Evolutionary conservation across 169 alveolate species (phyloP).

Genomic region (Eimeria nieschulzi): DNA sequence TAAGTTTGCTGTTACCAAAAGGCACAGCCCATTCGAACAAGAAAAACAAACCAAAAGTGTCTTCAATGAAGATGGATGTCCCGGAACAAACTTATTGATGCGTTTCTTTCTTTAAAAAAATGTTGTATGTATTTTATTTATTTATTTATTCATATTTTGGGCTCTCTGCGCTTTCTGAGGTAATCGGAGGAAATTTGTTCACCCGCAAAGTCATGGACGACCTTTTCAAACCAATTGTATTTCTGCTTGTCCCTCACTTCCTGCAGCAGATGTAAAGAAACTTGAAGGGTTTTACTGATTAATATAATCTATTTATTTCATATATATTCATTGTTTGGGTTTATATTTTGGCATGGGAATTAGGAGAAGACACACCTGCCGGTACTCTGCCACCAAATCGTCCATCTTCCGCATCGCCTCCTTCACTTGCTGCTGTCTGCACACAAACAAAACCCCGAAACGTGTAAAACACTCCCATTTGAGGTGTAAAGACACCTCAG

Average conservation of each 20-base stretch:
- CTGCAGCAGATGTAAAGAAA: background rate
- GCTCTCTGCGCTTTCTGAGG: conserved; percentile 83
- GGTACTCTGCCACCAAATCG: conserved; percentile 75
- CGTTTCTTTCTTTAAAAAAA: background rate
- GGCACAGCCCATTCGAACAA: background rate
- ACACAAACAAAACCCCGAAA: background rate
- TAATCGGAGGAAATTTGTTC: conserved; percentile 87
- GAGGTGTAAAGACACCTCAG: background rate
- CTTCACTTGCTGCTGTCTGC: conserved; percentile 72
- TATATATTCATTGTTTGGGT: background rate
- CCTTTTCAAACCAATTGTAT: conserved; percentile 84
- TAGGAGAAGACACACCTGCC: conserved; percentile 41
- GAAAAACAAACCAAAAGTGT: background rate
- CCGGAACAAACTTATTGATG: background rate
- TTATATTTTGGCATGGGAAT: no score
- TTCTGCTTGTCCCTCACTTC: conserved; percentile 79
- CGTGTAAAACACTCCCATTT: background rate
- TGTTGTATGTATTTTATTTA: background rate
- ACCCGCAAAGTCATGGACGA: conserved; percentile 85
- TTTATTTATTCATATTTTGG: conserved; percentile 55
- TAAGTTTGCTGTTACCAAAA: background rate
- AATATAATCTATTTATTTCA: background rate
- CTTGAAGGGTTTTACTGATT: background rate
- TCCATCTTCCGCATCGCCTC: conserved; percentile 79
- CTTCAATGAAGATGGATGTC: background rate